Percentiles rank a stretch among this genome's conserved stretches.
These are phyloP conservation scores for Holtermannia corniformis DNA, from an alignment of 768 basidiomycete species.

Conservation along the genomic window DNA sequence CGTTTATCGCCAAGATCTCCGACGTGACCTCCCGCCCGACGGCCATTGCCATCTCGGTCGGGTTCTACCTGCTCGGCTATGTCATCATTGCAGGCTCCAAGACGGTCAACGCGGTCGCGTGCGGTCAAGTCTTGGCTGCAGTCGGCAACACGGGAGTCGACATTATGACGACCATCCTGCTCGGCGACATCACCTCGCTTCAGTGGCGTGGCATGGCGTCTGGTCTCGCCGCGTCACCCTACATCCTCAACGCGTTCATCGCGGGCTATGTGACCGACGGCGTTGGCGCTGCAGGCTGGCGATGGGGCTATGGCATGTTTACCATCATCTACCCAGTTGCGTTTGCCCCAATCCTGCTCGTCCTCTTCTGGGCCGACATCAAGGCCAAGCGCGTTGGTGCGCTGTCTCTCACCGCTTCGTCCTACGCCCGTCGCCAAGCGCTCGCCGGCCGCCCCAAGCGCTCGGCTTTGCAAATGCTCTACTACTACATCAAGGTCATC, in stretches of 20 bases:
- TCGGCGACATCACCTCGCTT: conserved; percentile 38
- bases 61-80: conserved; percentile 35
- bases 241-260: conserved; percentile 33
- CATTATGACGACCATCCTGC: conserved; percentile 31
- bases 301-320: conserved; percentile 41
- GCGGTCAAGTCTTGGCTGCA: conserved; percentile 25
- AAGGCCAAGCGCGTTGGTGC: conserved; percentile 27
- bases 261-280: conserved; percentile 20
- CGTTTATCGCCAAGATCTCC: conserved; percentile 33
- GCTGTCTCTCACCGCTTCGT: conserved; percentile 24
- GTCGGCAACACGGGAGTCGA: conserved; percentile 35
- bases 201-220: conserved; percentile 38
- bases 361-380: conserved; percentile 35
- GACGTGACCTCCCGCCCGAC: conserved; percentile 33
- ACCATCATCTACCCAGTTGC: conserved; percentile 33
- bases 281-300: conserved; percentile 31
- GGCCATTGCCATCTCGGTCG: conserved; percentile 21
- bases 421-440: conserved; percentile 14
- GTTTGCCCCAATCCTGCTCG: conserved; percentile 24
- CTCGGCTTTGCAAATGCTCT: conserved; percentile 6
- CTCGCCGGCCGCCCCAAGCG: conserved; percentile 4
- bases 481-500: conserved; percentile 16
- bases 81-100: conserved; percentile 29
- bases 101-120: conserved; percentile 25
- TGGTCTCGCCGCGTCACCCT: conserved; percentile 28